phyloP scores from a whole-genome alignment of 2,329 filamentous ascomycete species.

The Penicillium janthinellum region DNA sequence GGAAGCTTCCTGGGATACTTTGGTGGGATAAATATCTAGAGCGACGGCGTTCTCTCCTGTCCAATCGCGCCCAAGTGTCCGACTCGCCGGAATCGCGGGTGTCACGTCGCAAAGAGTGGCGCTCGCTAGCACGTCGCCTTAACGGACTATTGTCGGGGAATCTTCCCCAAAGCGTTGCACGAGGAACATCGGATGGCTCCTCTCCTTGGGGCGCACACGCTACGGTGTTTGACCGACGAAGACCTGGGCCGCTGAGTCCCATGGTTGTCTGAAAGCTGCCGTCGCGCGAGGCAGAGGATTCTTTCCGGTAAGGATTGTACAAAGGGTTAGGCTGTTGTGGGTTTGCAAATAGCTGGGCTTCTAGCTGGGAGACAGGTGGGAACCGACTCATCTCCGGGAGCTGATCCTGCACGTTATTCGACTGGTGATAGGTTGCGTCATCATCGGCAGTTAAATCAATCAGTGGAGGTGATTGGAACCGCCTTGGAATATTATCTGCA shows the following conservation, averaged over 20 bases:
- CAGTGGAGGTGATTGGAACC: constrained; percentile 20
- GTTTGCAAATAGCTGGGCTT: constrained; percentile 36
- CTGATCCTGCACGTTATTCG: constrained; percentile 27
- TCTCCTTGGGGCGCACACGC: constrained; percentile 22
- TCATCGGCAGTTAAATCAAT: constrained; percentile 37
- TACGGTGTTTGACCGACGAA: constrained; percentile 30
- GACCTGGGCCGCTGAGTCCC: background rate
- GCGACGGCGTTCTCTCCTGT: constrained; percentile 22
- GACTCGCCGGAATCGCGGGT: background rate
- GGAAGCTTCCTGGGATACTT: constrained; percentile 31
- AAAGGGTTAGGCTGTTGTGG: constrained; percentile 9
- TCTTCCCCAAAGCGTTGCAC: background rate
- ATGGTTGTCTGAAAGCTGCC: background rate
- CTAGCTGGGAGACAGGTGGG: constrained; percentile 42
- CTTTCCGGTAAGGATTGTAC: background rate
- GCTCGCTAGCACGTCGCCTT: constrained; percentile 35
- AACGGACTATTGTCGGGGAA: constrained; percentile 4
- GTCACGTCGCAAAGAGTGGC: constrained; percentile 20
- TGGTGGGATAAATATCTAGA: constrained; percentile 11
- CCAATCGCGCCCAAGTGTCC: constrained; percentile 24
- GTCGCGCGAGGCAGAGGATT: background rate
- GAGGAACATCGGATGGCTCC: background rate
- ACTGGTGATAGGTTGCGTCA: constrained; percentile 30
- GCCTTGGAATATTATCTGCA: background rate
- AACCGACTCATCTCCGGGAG: constrained; percentile 34